phyloP scores from a whole-genome alignment of 805 yeast genomes.

The Pichia insulana region DNA sequence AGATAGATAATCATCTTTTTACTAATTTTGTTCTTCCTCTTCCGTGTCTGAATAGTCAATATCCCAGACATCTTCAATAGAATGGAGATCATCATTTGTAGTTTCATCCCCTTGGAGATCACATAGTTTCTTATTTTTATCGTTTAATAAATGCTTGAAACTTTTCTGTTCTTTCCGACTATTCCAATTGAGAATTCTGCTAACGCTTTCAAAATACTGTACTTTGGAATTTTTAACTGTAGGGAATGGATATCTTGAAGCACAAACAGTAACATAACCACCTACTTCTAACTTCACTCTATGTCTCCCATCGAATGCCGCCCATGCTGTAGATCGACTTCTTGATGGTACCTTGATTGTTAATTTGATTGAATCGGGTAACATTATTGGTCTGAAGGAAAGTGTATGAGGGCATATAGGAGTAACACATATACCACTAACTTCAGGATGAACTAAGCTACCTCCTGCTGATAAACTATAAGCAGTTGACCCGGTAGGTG shows the following conservation, averaged over 20 bases:
- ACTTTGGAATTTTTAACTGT: slow-evolving; percentile 69
- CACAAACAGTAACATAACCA: slow-evolving; percentile 75
- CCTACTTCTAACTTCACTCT: slow-evolving; percentile 77
- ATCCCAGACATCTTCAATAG: slow-evolving; percentile 20
- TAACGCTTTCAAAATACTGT: slow-evolving; percentile 76
- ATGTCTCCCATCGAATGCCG: slow-evolving; percentile 89
- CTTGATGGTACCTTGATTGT: slow-evolving; percentile 70
- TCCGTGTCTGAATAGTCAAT: slow-evolving; percentile 27
- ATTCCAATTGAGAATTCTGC: slow-evolving; percentile 89
- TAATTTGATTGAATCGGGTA: slow-evolving; percentile 88
- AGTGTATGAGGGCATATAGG: slow-evolving; percentile 96
- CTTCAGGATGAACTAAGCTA: slow-evolving; percentile 87
- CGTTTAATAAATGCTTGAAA: slow-evolving; percentile 52
- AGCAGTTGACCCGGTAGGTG: slow-evolving; percentile 96
- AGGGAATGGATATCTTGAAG: slow-evolving; percentile 90
- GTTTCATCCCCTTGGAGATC: slow-evolving; percentile 9
- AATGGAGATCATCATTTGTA: slow-evolving; percentile 5
- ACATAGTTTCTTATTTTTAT: slow-evolving; percentile 37
- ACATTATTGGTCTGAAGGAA: slow-evolving; percentile 82
- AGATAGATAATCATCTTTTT: no score
- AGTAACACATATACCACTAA: slow-evolving; percentile 84
- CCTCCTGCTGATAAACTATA: slow-evolving; percentile 95
- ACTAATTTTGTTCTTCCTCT: slow-evolving; percentile 2
- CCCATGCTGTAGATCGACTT: slow-evolving; percentile 91
- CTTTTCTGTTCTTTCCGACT: slow-evolving; percentile 83